Conservation (phyloP, 768 basidiomycete genomes). For the Agrocybe praecox region DNA sequence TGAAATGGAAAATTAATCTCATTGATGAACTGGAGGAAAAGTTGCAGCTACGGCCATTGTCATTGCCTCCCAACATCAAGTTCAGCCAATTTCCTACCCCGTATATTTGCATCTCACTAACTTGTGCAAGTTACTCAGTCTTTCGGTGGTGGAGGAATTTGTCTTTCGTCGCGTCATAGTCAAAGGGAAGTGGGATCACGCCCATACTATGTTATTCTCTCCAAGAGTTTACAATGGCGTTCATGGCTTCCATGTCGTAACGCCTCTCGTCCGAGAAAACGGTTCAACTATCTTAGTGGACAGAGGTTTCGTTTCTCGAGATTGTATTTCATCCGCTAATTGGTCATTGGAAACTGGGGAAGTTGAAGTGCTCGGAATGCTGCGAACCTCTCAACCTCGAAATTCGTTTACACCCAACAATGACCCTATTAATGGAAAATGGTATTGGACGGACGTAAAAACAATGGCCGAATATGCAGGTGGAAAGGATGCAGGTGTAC, state of each 20-base stretch:
- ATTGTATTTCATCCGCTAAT: constrained; percentile 31
- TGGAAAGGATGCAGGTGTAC: constrained; percentile 70
- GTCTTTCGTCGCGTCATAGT: constrained; percentile 83
- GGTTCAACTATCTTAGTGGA: constrained; percentile 90
- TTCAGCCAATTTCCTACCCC: constrained; percentile 24
- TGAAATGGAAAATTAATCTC: constrained; percentile 93
- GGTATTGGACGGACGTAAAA: constrained; percentile 91
- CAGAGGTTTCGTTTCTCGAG: constrained; percentile 84
- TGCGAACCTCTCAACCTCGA: constrained; percentile 73
- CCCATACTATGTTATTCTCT: constrained; percentile 76
- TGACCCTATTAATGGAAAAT: constrained; percentile 72
- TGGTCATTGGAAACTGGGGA: constrained; percentile 48
- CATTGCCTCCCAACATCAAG: constrained; percentile 87
- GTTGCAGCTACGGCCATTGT: constrained; percentile 74
- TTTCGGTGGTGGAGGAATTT: constrained; percentile 85
- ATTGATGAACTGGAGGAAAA: constrained; percentile 95
- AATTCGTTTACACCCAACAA: constrained; percentile 92
- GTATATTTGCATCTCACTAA: constrained; percentile 13
- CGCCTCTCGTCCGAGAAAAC: constrained; percentile 78
- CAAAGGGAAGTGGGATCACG: constrained; percentile 78
- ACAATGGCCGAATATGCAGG: constrained; percentile 81
- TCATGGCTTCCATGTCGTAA: constrained; percentile 86
- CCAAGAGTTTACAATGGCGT: constrained; percentile 90
- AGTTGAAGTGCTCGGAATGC: constrained; percentile 84
- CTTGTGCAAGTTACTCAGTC: constrained; percentile 31